Evolutionary conservation across 306 rosid species (phyloP), one percentile per base, ranked within the genome.

Genomic region (Dryas alaskensis): DNA sequence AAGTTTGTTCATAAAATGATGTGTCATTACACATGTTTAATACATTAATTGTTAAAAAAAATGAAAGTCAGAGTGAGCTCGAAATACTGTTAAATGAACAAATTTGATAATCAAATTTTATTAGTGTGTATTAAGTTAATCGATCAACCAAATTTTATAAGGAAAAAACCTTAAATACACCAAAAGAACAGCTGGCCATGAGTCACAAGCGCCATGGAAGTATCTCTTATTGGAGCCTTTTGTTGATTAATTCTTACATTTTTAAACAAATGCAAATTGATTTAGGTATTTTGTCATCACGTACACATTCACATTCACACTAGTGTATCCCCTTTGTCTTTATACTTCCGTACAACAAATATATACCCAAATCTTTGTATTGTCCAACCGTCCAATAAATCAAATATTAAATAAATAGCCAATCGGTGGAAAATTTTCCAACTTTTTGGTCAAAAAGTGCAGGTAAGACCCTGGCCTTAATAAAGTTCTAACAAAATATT

Each of bases 321-420:
- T 22, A 22, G 22, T 22, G 0, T 60, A 59, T 48, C 67, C 67
- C 17, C n/a, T 78, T 65, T 65, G 74, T 79, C 70, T 5, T 60
- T 72, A 43, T 43, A 42, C 57, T n/a, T 16, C 3, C 25, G 37
- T 10, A 73, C 61, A 39, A 49, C 22, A 39, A 14, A 31, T 16
- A 27, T 4, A 63, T 4, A 14, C 2, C 25, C 9, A 44, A 7
- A 45, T 60, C 8, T 27, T n/a, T 61, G 47, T 3, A 61, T 39
- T 65, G 37, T 31, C 52, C 19, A 19, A 19, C 19, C 19, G 19
- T 19, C 19, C 40, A 44, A 17, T 45, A 17, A 65, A 10, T 7
- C 8, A 65, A 9, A 4, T n/a, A 37, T 6, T 22, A 63, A 63
- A 7, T 45, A 44, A 44, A 46, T 69, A 16, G 60, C 59, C 37